phyloP scores from a whole-genome alignment of 2,329 filamentous ascomycete species.

The Diplodia corticola region DNA sequence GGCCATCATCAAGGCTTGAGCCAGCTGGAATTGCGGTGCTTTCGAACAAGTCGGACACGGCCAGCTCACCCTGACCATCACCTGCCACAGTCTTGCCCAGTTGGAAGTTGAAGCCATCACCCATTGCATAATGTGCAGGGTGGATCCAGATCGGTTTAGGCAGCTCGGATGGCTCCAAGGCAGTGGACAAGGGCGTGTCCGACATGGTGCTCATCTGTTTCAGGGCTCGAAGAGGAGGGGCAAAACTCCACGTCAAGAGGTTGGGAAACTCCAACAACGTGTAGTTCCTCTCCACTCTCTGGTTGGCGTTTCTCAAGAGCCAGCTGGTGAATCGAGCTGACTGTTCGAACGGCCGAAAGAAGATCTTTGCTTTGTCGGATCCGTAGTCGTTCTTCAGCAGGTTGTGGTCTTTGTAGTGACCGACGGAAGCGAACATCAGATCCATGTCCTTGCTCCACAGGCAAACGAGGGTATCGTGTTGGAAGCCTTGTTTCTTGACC shows the following conservation, averaged over 20 bases:
- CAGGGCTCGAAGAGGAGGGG: slow-evolving; percentile 17
- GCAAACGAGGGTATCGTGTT: neutral
- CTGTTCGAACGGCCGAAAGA: neutral
- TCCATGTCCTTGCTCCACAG: neutral
- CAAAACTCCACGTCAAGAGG: neutral
- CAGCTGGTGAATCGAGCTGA: neutral
- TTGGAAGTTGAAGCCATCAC: slow-evolving; percentile 28
- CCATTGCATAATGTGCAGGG: neutral
- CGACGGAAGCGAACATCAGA: neutral
- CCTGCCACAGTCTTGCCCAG: slow-evolving; percentile 25
- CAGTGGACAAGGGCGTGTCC: neutral
- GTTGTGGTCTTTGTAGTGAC: neutral
- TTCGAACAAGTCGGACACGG: neutral
- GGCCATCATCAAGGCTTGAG: slow-evolving; percentile 51
- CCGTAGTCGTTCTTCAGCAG: neutral
- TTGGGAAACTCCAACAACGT: neutral
- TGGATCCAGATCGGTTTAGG: neutral
- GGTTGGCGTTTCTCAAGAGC: neutral
- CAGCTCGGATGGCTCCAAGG: neutral
- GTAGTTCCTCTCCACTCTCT: neutral
- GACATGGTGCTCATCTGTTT: slow-evolving; percentile 22
- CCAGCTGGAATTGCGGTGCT: slow-evolving; percentile 23
- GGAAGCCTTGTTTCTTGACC: neutral
- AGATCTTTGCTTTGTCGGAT: neutral
- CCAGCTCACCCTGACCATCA: neutral